Base-by-base conservation (phyloP, 345 rosid species). In the Syzygium aqueum region DNA sequence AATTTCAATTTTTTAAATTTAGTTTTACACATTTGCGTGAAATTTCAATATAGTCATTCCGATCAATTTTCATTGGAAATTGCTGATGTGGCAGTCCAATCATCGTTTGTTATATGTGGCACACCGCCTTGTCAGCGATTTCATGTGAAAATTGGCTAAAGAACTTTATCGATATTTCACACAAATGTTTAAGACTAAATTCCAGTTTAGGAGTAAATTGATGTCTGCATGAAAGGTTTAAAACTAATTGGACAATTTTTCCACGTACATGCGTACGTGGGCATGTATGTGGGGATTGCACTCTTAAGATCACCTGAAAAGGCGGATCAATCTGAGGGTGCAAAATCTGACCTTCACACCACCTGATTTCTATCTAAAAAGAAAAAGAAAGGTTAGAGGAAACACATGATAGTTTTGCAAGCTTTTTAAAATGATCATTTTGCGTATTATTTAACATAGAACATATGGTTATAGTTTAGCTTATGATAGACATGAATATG, bases 111-210 rank as follows among this genome's bases (percentile, higher is more conserved):
- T 0, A 6, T 53, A 17, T 2, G 21, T 17, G 19, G 22, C 56
- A 53, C 3, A 53, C 23, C 3, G 8, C 11, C 2, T 19, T 0
- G 0, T 33, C 2, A 17, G 46, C 8, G 25, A 73, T 33, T 73
- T 33, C 10, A 7, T 1, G 12, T 67, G 2, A 30, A 63, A 30
- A 30, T 67, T 67, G 23, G 10, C 33, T 0, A 0, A 10, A 30
- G 30, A 30, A 0, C 1, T 9, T 67, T 15, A 30, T 30, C 30
- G 40, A 67, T 16, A 65, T 15, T 65, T 65, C 0, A 0, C 3
- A 11, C 0, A 0, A 11, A 57, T 0, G 7, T 0, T 25, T 57
- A 25, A 0, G 17, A 61, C 8, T 61, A 13, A 61, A n/a, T 61
- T 61, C 2, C 0, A 15, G 0, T 28, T 28, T 15, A 28, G 0